Base-by-base conservation (phyloP, 2,329 filamentous ascomycete genomes). In the Fusarium odoratissimum region DNA sequence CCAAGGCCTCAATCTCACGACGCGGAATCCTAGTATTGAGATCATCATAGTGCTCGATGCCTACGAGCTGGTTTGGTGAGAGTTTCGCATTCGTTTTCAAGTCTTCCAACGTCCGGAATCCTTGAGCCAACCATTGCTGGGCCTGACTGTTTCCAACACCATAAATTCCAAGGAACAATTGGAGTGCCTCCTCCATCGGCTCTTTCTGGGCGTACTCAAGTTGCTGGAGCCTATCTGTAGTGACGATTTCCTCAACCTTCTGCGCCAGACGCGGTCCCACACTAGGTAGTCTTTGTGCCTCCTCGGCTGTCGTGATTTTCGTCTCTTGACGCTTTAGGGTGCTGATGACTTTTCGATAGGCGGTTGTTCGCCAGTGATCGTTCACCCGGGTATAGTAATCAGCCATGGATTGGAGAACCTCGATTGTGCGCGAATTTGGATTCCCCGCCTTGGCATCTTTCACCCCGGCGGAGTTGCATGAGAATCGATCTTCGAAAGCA, bases 201-300 rank as follows among this genome's bases (percentile, higher is more conserved):
- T 97, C 92, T 6, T 86, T 82, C 60, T 88, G 87, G 1, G 92
- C 89, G 75, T 91, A 90, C 38, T 97, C 92, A 1, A 98, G 86
- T 41, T 92, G 88, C 45, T 88, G 88, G 2, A 98, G 87, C 31
- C 86, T 86, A 76, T 94, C 88, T 0, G 94, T 97, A 42, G 86
- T 86, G 5, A 90, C 93, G 46, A 98, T 97, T 79, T 98, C 95
- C 76, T 96, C 93, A 71, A 98, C 96, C 80, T 97, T 97, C 31
- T 88, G 85, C 0, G 95, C 95, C 3, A 98, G 84, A 2, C 93
- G 88, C 16, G 85, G 76, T 12, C 95, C 95, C 40, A 98, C 90
- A 64, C 87, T 88, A 2, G 90, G 90, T 2, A 98, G 85, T 4
- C 82, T 80, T 16, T 87, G 83, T 1, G 95, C 95, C 79, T 97